Conservation (phyloP, 2,329 filamentous ascomycete genomes). For the Hymenoscyphus fructigenus region DNA sequence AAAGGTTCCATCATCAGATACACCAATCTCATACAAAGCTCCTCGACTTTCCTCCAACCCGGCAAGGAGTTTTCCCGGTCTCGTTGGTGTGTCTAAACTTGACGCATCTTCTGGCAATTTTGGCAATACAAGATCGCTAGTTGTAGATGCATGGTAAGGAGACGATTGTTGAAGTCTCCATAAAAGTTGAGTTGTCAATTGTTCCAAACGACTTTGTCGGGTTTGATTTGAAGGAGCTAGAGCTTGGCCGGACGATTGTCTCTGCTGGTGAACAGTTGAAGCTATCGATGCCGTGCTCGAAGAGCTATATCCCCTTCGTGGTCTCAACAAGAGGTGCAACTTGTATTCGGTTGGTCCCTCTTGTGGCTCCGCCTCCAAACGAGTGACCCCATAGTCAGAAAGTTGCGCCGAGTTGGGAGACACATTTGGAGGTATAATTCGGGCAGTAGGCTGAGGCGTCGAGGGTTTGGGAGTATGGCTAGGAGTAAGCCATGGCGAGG, state of each 20-base stretch:
- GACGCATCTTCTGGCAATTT: slow-evolving; percentile 65
- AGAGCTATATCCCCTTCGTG: slow-evolving; percentile 69
- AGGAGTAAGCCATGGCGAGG: slow-evolving; percentile 81
- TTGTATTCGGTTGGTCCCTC: slow-evolving; percentile 97
- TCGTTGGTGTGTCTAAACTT: slow-evolving; percentile 47
- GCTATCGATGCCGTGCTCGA: slow-evolving; percentile 64
- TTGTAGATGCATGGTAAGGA: slow-evolving; percentile 80
- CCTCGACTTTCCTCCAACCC: slow-evolving; percentile 91
- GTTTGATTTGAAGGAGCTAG: slow-evolving; percentile 53
- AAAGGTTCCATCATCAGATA: slow-evolving; percentile 90
- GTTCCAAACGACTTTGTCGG: slow-evolving; percentile 80
- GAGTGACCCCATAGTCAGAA: slow-evolving; percentile 66
- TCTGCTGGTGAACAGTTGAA: slow-evolving; percentile 32
- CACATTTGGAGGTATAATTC: slow-evolving; percentile 24
- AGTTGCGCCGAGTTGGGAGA: slow-evolving; percentile 44
- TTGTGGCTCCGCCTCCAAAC: slow-evolving; percentile 85
- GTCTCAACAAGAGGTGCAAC: slow-evolving; percentile 80
- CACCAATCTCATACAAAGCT: slow-evolving; percentile 93
- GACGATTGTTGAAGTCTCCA: slow-evolving; percentile 96
- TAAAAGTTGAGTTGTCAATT: slow-evolving; percentile 89
- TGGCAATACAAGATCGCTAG: slow-evolving; percentile 72
- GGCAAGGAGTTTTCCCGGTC: slow-evolving; percentile 61
- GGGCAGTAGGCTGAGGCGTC: slow-evolving; percentile 27
- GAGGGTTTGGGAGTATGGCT: slow-evolving; percentile 37
- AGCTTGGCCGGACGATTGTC: slow-evolving; percentile 22